phyloP scores from a whole-genome alignment of 805 yeast genomes.

The Monosporozyma servazzii region DNA sequence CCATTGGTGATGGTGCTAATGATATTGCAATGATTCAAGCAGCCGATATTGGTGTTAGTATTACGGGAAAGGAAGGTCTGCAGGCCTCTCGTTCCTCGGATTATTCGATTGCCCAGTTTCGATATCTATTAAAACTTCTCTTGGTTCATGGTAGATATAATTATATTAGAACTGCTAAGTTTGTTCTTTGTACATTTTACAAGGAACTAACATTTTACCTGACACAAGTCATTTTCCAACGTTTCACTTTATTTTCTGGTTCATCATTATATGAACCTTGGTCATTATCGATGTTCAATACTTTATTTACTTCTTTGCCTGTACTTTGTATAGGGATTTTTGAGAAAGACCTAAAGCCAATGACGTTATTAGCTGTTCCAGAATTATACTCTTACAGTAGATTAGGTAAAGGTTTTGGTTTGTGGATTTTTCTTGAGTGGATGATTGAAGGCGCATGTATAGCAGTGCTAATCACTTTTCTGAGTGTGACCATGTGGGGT shows the following conservation, averaged over 20 bases:
- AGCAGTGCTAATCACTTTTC: conserved; percentile 61
- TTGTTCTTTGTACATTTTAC: conserved; percentile 88
- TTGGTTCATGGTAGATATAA: conserved; percentile 95
- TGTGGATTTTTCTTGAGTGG: conserved; percentile 67
- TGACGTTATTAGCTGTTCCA: conserved; percentile 85
- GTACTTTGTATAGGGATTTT: conserved; percentile 92
- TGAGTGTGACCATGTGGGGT: conserved; percentile 65
- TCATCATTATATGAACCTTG: conserved; percentile 89
- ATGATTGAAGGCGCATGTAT: conserved; percentile 65
- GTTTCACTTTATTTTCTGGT: conserved; percentile 83
- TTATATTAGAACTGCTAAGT: conserved; percentile 83
- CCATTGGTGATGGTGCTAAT: conserved; percentile 98
- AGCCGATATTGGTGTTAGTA: conserved; percentile 96
- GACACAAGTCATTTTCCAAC: conserved; percentile 80
- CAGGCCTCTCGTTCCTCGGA: conserved; percentile 96
- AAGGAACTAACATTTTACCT: conserved; percentile 85
- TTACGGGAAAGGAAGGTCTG: conserved; percentile 92
- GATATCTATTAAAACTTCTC: conserved; percentile 70
- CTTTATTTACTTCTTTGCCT: conserved; percentile 86
- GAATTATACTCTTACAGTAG: conserved; percentile 78
- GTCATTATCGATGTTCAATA: conserved; percentile 96
- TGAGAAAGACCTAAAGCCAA: conserved; percentile 81
- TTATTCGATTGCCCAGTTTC: conserved; percentile 89
- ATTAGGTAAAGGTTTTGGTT: conserved; percentile 61
- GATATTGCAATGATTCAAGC: conserved; percentile 99